phyloP scores from a whole-genome alignment of 805 yeast genomes.

The Yamadazyma philogaea region DNA sequence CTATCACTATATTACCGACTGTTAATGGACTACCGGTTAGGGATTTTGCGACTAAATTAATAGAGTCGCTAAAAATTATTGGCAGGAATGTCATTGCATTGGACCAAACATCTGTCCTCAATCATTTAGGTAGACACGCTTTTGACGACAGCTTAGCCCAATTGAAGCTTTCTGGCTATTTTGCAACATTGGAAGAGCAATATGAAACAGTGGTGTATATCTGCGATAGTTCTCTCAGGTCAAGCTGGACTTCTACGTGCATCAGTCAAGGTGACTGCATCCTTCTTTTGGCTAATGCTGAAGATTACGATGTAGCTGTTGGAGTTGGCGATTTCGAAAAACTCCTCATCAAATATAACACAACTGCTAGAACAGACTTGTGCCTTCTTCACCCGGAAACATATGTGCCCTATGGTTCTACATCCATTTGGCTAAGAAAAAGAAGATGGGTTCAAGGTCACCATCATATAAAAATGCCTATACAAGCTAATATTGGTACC shows the following conservation, averaged over 20 bases:
- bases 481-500: conserved; percentile 12
- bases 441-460: conserved; percentile 91
- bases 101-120: conserved; percentile 78
- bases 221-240: conserved; percentile 78
- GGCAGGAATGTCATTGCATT: conserved; percentile 73
- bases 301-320: conserved; percentile 52
- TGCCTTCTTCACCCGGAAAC: conserved; percentile 81
- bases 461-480: conserved; percentile 80
- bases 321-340: conserved; percentile 84
- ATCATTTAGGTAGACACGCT: conserved; percentile 85
- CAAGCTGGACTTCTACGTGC: conserved; percentile 90
- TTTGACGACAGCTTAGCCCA: conserved; percentile 80
- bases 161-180: conserved; percentile 81
- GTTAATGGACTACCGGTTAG: conserved; percentile 79
- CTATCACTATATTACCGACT: conserved; percentile 81
- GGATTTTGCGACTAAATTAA: conserved; percentile 75
- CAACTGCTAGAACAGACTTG: conserved; percentile 85
- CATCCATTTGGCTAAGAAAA: conserved; percentile 78
- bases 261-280: conserved; percentile 94
- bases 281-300: conserved; percentile 82
- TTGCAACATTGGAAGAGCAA: conserved; percentile 86
- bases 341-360: conserved; percentile 65
- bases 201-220: conserved; percentile 86
- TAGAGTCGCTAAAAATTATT: conserved; percentile 66
- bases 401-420: conserved; percentile 79